Evolutionary conservation across 2,329 filamentous ascomycete species (phyloP).

Genomic region (Trichoderma sp.): DNA sequence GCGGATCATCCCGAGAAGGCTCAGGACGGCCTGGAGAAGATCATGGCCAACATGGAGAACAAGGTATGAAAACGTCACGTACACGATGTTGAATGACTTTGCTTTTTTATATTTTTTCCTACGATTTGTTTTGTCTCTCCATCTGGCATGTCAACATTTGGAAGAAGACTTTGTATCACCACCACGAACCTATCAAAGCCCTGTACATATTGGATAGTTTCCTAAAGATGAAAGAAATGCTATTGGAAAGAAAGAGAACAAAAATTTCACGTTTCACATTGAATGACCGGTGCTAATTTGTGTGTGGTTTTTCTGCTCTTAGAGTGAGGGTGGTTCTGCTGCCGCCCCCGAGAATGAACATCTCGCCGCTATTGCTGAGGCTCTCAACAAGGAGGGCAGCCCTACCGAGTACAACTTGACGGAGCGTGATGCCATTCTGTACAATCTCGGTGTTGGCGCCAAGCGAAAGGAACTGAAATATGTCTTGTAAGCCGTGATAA

Average conservation of each 20-base stretch:
- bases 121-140: not conserved
- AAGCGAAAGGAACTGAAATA: constrained; percentile 85
- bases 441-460: constrained; percentile 91
- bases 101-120: not conserved
- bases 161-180: constrained; percentile 8
- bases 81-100: not conserved
- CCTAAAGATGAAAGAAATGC: constrained; percentile 15
- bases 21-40: constrained; percentile 73
- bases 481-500: constrained; percentile 59
- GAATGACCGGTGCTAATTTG: constrained; percentile 24
- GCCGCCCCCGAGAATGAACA: constrained; percentile 52
- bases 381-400: constrained; percentile 66
- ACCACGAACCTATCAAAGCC: not conserved
- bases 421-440: constrained; percentile 87
- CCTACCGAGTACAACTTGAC: constrained; percentile 79
- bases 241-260: not conserved
- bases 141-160: not conserved
- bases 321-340: constrained; percentile 21
- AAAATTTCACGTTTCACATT: not conserved
- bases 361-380: constrained; percentile 71
- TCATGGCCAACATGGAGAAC: constrained; percentile 76
- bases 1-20: constrained; percentile 81
- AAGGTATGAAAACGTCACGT: constrained; percentile 15
- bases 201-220: constrained; percentile 21
- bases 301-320: constrained; percentile 23